A percentile compares a stretch with the other conserved stretches of the same genome.
phyloP scores from a whole-genome alignment of 2,329 filamentous ascomycete species.

The Exophiala viscosa region DNA sequence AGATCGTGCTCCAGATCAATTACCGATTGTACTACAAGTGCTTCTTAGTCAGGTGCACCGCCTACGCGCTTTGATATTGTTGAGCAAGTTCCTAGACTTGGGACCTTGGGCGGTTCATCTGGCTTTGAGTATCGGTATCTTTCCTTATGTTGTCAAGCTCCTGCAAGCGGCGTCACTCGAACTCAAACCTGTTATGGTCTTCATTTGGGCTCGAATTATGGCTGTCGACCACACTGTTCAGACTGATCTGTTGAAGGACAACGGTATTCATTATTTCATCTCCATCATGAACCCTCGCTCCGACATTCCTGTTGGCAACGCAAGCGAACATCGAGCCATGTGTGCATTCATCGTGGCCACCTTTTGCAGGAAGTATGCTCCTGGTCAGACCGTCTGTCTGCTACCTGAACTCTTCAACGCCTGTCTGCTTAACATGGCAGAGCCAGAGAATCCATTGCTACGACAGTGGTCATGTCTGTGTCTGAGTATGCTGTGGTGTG shows the following conservation, averaged over 20 bases:
- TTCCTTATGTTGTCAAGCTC: slow-evolving; percentile 96
- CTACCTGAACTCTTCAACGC: slow-evolving; percentile 71
- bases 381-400: slow-evolving; percentile 87
- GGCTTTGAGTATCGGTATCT: slow-evolving; percentile 94
- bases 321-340: slow-evolving; percentile 96
- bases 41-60: slow-evolving; percentile 92
- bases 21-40: slow-evolving; percentile 94
- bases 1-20: slow-evolving; percentile 84
- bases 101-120: slow-evolving; percentile 99
- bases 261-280: slow-evolving; percentile 95
- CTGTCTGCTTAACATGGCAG: slow-evolving; percentile 77
- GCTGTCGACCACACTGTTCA: slow-evolving; percentile 94
- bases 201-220: slow-evolving; percentile 95
- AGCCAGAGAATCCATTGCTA: slow-evolving; percentile 81
- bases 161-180: slow-evolving; percentile 92
- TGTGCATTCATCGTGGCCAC: slow-evolving; percentile 96
- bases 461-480: slow-evolving; percentile 95
- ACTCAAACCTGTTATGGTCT: slow-evolving; percentile 97
- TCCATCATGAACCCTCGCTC: slow-evolving; percentile 83
- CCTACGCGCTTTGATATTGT: slow-evolving; percentile 80
- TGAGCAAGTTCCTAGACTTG: slow-evolving; percentile 90
- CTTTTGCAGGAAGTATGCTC: slow-evolving; percentile 91
- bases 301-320: slow-evolving; percentile 78
- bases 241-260: slow-evolving; percentile 90
- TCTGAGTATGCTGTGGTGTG: slow-evolving; percentile 89